Conservation (phyloP, 345 rosid genomes). For the Isatis tinctoria region DNA sequence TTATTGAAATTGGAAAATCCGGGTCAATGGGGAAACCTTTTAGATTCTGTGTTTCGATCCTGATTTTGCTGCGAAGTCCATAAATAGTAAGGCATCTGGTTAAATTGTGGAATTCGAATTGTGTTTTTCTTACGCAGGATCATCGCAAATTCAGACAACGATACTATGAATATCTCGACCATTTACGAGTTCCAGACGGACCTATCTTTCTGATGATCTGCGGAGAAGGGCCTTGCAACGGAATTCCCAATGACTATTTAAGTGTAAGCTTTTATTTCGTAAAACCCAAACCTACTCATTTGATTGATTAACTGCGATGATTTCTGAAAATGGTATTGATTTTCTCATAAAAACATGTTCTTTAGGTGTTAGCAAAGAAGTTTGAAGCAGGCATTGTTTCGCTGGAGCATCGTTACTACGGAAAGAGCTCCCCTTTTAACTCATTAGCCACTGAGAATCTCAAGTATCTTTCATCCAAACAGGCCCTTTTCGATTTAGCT, state of each 20-base stretch:
- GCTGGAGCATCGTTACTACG: slow-evolving; percentile 95
- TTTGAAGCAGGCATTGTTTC: slow-evolving; percentile 96
- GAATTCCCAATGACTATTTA: slow-evolving; percentile 73
- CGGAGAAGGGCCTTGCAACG: slow-evolving; percentile 77
- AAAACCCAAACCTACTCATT: neutral
- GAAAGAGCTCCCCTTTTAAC: slow-evolving; percentile 78
- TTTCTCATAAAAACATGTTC: neutral
- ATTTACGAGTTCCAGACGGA: slow-evolving; percentile 64
- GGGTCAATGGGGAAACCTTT: neutral
- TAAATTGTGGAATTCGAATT: too few species aligned
- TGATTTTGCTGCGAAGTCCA: neutral
- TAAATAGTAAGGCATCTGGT: neutral
- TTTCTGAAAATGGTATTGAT: neutral
- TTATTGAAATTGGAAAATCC: neutral
- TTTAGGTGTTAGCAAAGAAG: slow-evolving; percentile 87
- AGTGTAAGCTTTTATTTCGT: slow-evolving; percentile 37
- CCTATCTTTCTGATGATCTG: slow-evolving; percentile 79
- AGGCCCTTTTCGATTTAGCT: slow-evolving; percentile 85
- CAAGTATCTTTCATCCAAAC: slow-evolving; percentile 88
- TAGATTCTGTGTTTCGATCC: neutral
- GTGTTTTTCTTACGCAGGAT: slow-evolving; percentile 55
- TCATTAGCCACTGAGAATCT: slow-evolving; percentile 63
- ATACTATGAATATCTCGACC: slow-evolving; percentile 72
- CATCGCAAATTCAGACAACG: slow-evolving; percentile 64
- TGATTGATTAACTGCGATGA: neutral